These are phyloP conservation scores for Periconia sp. DNA, from an alignment of 2,329 filamentous ascomycete species.

Conservation along the genomic window DNA sequence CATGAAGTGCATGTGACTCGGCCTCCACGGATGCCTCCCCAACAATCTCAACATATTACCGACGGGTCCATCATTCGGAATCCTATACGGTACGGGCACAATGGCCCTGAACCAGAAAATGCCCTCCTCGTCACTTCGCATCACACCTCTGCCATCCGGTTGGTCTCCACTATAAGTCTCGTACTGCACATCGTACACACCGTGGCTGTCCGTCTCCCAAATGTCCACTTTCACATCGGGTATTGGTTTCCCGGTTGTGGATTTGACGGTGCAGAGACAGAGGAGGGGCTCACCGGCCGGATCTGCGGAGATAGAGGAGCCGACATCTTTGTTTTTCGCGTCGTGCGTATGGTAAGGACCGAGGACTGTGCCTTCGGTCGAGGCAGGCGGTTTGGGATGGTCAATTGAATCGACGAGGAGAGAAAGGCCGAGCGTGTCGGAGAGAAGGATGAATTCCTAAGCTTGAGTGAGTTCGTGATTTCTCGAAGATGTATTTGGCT, in stretches of 20 bases:
- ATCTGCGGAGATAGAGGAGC: constrained; percentile 70
- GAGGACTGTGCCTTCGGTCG: constrained; percentile 73
- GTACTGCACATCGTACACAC: constrained; percentile 83
- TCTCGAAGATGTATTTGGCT: neutral
- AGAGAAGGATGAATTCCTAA: constrained; percentile 81
- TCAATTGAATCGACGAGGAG: constrained; percentile 83
- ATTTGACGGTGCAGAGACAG: constrained; percentile 74
- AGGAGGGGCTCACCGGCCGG: constrained; percentile 72
- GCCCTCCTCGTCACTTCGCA: constrained; percentile 73
- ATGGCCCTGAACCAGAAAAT: constrained; percentile 86
- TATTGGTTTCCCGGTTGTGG: constrained; percentile 68
- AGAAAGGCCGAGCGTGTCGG: constrained; percentile 78
- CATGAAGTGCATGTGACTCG: constrained; percentile 62
- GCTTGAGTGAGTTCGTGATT: neutral
- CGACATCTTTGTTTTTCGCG: constrained; percentile 63
- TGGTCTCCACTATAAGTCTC: constrained; percentile 58
- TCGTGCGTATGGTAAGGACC: constrained; percentile 87
- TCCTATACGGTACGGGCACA: constrained; percentile 83
- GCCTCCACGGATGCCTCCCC: constrained; percentile 43
- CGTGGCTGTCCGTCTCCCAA: constrained; percentile 84
- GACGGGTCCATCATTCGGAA: constrained; percentile 79
- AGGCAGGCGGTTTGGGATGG: constrained; percentile 74
- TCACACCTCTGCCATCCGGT: constrained; percentile 75
- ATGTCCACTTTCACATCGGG: constrained; percentile 75
- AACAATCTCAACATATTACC: constrained; percentile 48